These are phyloP conservation scores for Quercus lobata DNA, from an alignment of 331 rosid species.

Conservation along the genomic window DNA sequence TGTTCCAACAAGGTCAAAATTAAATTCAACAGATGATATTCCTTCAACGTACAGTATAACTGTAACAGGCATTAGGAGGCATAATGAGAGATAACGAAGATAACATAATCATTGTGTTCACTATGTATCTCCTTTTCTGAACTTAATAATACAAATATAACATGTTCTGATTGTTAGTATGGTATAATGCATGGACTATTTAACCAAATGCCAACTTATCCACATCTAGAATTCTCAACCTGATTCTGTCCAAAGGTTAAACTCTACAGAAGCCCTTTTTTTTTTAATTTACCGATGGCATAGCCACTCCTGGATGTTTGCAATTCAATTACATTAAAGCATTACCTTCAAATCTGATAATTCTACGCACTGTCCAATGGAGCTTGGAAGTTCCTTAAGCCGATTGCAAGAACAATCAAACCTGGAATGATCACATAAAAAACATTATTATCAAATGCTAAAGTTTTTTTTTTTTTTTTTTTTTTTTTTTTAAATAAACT, in stretches of 20 bases:
- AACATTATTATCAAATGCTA: too few relatives aligned
- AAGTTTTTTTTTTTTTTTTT: too few relatives aligned
- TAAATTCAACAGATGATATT: too few relatives aligned
- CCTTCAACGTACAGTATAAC: too few relatives aligned
- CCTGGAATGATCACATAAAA: constrained; percentile 37
- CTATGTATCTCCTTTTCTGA: too few relatives aligned
- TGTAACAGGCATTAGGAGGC: too few relatives aligned
- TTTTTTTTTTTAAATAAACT: too few relatives aligned
- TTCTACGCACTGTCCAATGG: constrained; percentile 65
- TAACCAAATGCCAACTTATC: neutral
- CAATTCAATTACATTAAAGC: constrained; percentile 19
- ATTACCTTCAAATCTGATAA: constrained; percentile 85
- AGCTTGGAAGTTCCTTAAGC: constrained; percentile 72
- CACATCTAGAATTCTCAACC: neutral
- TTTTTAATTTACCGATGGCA: constrained; percentile 3
- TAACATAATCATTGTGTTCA: too few relatives aligned
- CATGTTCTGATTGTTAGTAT: neutral
- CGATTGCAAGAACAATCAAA: constrained; percentile 80
- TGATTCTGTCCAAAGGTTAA: constrained; percentile 8
- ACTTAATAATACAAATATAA: neutral
- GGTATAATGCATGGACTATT: neutral
- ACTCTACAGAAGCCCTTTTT: neutral
- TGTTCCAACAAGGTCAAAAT: neutral
- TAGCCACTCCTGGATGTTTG: neutral
- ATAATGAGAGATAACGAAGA: too few relatives aligned